Evolutionary conservation across 2,329 filamentous ascomycete species (phyloP), one percentile per base, ranked within the genome.

Genomic region (Aspergillus nomiae): DNA sequence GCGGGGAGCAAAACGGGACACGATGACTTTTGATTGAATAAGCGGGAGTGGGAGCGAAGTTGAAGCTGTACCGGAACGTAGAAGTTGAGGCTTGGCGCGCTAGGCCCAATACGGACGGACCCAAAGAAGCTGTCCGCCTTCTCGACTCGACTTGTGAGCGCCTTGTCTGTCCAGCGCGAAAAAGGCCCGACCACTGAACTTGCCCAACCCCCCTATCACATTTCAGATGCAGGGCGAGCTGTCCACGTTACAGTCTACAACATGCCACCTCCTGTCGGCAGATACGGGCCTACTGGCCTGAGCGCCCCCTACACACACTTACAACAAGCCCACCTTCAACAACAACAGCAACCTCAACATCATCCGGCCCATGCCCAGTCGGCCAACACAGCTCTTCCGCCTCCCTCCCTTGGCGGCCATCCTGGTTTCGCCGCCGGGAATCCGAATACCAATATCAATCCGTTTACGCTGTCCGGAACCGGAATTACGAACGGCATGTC

Each of bases 361-460:
- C 80, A 79, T 67, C 70, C 74, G 59, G 70, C 71, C 21, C 77
- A 80, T 63, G 70, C 81, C 57, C 82, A 82, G 71, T 77, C 79
- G 50, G 77, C 79, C 71, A 82, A 78, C 64, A 75, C 78, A 56
- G 80, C 80, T 58, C 80, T 86, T 3, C 84, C 83, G 59, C 83
- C 84, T 65, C 85, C 86, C 60, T 85, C 83, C 53, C 81, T 94
- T 61, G 85, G 86, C 67, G 84, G 85, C 63, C 91, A 91, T 75
- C 88, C 90, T 57, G 86, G 84, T 61, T 96, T 95, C 76, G 87
- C 88, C 16, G 72, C 78, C 43, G 78, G 74, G 66, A 88, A 86
- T 70, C 86, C 88, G 64, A 91, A 89, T 75, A 84, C 87, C 57
- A 86, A 87, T 72, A 85, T 91, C 67, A 90, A 88, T 69, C 87